Conservation (phyloP, 202 grass and related monocot species). For the Bolboschoenoplectus hybrid region DNA sequence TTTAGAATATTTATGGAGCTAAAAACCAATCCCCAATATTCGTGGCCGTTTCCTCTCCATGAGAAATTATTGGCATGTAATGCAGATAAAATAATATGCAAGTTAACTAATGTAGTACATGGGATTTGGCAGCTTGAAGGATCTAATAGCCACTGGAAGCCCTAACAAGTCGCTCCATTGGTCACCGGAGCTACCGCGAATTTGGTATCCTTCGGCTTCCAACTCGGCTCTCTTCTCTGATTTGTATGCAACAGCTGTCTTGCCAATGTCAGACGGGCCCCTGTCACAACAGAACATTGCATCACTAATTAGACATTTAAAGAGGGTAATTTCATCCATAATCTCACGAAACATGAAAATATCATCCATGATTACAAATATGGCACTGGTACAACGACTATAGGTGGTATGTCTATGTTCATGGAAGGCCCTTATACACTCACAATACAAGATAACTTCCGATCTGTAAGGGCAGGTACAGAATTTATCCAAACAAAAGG, state of each 20-base stretch:
- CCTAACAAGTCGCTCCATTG: constrained; percentile 91
- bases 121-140: constrained; percentile 90
- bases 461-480: background rate
- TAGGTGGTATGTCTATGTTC: background rate
- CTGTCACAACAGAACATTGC: constrained; percentile 41
- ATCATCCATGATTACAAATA: background rate
- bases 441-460: background rate
- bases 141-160: constrained; percentile 66
- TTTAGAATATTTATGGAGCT: background rate
- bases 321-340: background rate
- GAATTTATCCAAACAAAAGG: background rate
- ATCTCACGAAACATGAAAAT: background rate
- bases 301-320: constrained; percentile 1
- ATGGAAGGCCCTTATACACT: background rate
- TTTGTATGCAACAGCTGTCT: constrained; percentile 72
- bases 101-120: constrained; percentile 77
- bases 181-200: constrained; percentile 76
- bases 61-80: background rate
- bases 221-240: constrained; percentile 63
- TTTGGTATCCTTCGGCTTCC: constrained; percentile 79
- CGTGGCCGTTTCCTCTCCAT: background rate
- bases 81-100: constrained; percentile 5
- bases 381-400: no score
- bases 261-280: constrained; percentile 63
- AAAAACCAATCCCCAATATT: background rate